Evolutionary conservation across 139 green algal genomes (phyloP).

Genomic region (Volvox africanus): DNA sequence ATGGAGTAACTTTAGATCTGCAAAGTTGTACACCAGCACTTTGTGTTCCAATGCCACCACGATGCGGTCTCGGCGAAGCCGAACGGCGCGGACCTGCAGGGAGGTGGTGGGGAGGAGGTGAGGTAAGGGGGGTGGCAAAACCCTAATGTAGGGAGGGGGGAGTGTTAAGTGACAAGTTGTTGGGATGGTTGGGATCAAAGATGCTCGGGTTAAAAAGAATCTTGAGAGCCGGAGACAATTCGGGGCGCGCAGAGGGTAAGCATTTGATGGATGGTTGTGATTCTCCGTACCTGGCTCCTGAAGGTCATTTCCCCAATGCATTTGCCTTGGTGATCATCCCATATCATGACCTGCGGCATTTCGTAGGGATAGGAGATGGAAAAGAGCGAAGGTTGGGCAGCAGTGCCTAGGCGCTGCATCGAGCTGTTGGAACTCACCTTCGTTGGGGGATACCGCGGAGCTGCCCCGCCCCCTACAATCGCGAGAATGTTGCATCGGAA

Average conservation of each 20-base stretch:
- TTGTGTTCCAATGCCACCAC: slow-evolving; percentile 96
- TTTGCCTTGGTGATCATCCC: slow-evolving; percentile 94
- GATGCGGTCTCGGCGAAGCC: slow-evolving; percentile 90
- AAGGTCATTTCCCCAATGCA: slow-evolving; percentile 97
- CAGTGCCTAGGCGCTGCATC: background rate
- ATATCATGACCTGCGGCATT: slow-evolving; percentile 94
- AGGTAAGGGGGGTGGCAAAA: background rate
- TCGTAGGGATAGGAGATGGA: background rate
- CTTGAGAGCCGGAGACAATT: too few species aligned
- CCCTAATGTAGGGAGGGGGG: too few species aligned
- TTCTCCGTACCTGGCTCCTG: slow-evolving; percentile 78
- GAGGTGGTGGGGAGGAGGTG: background rate
- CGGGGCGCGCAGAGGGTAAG: too few species aligned
- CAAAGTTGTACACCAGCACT: slow-evolving; percentile 95
- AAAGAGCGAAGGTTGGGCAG: background rate
- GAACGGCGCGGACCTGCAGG: slow-evolving; percentile 85
- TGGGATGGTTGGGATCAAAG: too few species aligned
- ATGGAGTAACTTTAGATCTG: slow-evolving; percentile 91
- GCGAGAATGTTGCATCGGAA: slow-evolving; percentile 97
- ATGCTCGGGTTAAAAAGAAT: too few species aligned
- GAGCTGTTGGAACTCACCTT: slow-evolving; percentile 70
- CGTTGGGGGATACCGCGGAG: slow-evolving; percentile 85
- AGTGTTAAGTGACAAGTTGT: too few species aligned
- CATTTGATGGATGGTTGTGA: background rate
- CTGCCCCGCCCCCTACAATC: slow-evolving; percentile 90